These are phyloP conservation scores for Claviceps capensis DNA, from an alignment of 2,329 filamentous ascomycete genomes.

Conservation along the genomic window DNA sequence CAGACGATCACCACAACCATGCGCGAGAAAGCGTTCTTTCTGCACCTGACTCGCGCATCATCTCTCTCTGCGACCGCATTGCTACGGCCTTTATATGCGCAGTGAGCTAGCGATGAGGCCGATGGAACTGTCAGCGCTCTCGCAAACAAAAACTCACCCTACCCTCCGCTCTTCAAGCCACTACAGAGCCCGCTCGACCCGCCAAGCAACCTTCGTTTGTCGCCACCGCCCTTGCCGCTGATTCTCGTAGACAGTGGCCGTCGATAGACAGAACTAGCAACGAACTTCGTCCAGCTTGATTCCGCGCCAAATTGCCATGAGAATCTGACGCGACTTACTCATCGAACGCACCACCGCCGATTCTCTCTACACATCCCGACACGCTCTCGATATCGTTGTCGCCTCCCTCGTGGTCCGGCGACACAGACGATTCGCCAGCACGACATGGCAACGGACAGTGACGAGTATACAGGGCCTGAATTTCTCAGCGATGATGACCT, in stretches of 20 bases:
- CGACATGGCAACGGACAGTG: conserved; percentile 9
- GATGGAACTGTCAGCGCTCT: background rate
- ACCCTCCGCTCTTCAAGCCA: background rate
- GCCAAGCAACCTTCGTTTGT: background rate
- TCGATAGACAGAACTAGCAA: background rate
- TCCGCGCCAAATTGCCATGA: background rate
- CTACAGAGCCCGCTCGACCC: background rate
- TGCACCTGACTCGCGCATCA: too few species aligned
- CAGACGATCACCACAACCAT: too few species aligned
- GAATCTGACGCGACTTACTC: background rate
- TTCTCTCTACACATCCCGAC: background rate
- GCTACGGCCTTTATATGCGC: too few species aligned
- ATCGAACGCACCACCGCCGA: background rate
- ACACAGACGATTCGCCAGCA: background rate
- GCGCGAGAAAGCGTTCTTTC: too few species aligned
- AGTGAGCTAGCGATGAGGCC: background rate
- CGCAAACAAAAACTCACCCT: background rate
- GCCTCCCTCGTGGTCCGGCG: background rate
- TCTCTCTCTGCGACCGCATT: too few species aligned
- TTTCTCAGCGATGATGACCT: conserved; percentile 19
- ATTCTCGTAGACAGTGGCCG: background rate
- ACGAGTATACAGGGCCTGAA: conserved; percentile 7
- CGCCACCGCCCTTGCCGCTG: background rate
- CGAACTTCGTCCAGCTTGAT: background rate
- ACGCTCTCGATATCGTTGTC: background rate